Evolutionary conservation across 192 early-diverging fungal species (phyloP).

Genomic region (Allomyces macrogynus): DNA sequence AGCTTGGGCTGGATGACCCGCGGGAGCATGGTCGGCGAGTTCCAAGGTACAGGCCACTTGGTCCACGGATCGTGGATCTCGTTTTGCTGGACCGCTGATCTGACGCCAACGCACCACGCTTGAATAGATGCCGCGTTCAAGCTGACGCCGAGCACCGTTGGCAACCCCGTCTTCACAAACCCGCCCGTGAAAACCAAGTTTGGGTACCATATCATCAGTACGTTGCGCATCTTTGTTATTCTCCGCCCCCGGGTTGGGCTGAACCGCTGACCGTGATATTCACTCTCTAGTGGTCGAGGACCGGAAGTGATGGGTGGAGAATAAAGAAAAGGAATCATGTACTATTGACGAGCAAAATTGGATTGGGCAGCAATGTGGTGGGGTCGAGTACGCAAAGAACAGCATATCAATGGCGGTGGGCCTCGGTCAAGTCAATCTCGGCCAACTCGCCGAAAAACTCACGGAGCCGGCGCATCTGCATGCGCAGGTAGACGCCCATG

Average conservation of each 20-base stretch:
- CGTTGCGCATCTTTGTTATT: neutral
- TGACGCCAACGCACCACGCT: too few species aligned
- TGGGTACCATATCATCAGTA: conserved; percentile 12
- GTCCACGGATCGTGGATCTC: neutral
- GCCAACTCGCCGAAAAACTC: conserved; percentile 7
- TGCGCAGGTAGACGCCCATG: conserved; percentile 37
- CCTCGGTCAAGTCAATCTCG: conserved; percentile 11
- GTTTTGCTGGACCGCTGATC: neutral
- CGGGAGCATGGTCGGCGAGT: neutral
- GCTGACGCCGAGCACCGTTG: conserved; percentile 5
- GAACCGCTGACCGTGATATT: too few species aligned
- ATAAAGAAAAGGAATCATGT: too few species aligned
- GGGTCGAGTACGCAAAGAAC: too few species aligned
- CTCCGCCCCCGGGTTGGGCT: too few species aligned
- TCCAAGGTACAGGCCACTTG: neutral
- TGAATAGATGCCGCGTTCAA: conserved; percentile 9
- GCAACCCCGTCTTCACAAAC: conserved; percentile 5
- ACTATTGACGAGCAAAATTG: too few species aligned
- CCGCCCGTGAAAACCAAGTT: conserved; percentile 9
- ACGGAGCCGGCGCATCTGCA: conserved; percentile 18
- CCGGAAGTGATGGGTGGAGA: too few species aligned
- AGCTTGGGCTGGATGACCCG: conserved; percentile 12
- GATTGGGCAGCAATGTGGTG: too few species aligned
- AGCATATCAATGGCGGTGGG: conserved; percentile 14
- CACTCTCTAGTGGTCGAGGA: too few species aligned